Conservation (phyloP, 345 rosid genomes). For the Sapria himalayana region DNA sequence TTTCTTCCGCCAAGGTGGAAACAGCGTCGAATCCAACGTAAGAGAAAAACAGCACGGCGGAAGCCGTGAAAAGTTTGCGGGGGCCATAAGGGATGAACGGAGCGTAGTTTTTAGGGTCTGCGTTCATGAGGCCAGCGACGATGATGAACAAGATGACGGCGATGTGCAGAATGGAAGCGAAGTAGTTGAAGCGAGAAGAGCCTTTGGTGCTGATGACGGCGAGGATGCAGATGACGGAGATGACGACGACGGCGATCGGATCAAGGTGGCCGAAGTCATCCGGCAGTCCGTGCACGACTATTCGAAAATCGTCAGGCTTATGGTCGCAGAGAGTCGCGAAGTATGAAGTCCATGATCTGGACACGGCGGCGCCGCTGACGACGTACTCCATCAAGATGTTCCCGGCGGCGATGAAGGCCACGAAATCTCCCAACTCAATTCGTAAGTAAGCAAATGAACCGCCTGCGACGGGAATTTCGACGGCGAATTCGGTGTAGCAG, state of each 20-base stretch:
- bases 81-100: constrained; percentile 29
- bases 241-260: constrained; percentile 44
- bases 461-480: constrained; percentile 87
- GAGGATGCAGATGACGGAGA: constrained; percentile 20
- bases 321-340: constrained; percentile 66
- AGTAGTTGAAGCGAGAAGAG: constrained; percentile 50
- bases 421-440: constrained; percentile 78
- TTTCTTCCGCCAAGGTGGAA: constrained; percentile 82
- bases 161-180: constrained; percentile 50
- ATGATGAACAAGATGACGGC: constrained; percentile 48
- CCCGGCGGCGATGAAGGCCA: constrained; percentile 77
- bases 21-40: constrained; percentile 78
- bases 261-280: constrained; percentile 45
- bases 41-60: constrained; percentile 67
- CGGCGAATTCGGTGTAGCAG: constrained; percentile 94
- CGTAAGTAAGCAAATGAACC: constrained; percentile 83
- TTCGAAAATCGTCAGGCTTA: constrained; percentile 43
- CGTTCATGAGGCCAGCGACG: constrained; percentile 37
- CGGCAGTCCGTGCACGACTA: constrained; percentile 22
- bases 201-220: constrained; percentile 60
- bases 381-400: constrained; percentile 61
- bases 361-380: constrained; percentile 54
- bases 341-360: constrained; percentile 76
- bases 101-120: constrained; percentile 29
- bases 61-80: constrained; percentile 40